These are phyloP conservation scores for Pleurotus eryngii DNA, from an alignment of 768 basidiomycete genomes.

Conservation along the genomic window DNA sequence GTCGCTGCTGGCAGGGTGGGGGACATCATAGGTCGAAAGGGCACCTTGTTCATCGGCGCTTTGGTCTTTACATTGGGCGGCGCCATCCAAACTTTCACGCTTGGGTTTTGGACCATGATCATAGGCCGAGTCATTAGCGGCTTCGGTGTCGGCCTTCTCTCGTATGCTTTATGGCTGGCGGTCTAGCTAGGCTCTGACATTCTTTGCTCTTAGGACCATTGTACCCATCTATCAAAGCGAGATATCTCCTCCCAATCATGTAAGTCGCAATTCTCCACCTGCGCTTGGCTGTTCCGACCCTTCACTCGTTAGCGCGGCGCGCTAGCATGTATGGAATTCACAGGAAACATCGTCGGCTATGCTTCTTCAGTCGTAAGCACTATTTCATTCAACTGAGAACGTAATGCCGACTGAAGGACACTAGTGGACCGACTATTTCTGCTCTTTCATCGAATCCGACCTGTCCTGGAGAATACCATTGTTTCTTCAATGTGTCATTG, in stretches of 20 bases:
- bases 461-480: slow-evolving; percentile 91
- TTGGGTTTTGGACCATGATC: slow-evolving; percentile 78
- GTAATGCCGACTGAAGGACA: background rate
- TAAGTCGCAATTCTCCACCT: slow-evolving; percentile 28
- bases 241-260: slow-evolving; percentile 90
- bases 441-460: slow-evolving; percentile 83
- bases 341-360: slow-evolving; percentile 89
- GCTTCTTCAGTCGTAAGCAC: slow-evolving; percentile 78
- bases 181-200: background rate
- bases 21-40: slow-evolving; percentile 80
- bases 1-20: slow-evolving; percentile 86
- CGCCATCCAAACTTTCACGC: slow-evolving; percentile 78
- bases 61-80: slow-evolving; percentile 85
- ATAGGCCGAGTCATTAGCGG: slow-evolving; percentile 81
- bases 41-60: slow-evolving; percentile 82
- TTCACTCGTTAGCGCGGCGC: slow-evolving; percentile 64
- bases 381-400: background rate
- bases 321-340: slow-evolving; percentile 94
- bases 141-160: slow-evolving; percentile 84
- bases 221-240: slow-evolving; percentile 95
- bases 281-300: background rate
- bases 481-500: slow-evolving; percentile 85
- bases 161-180: slow-evolving; percentile 39
- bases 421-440: slow-evolving; percentile 93
- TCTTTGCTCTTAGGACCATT: slow-evolving; percentile 61